Conservation (phyloP, 106 monocot genomes). For the Phalaenopsis equestris region DNA sequence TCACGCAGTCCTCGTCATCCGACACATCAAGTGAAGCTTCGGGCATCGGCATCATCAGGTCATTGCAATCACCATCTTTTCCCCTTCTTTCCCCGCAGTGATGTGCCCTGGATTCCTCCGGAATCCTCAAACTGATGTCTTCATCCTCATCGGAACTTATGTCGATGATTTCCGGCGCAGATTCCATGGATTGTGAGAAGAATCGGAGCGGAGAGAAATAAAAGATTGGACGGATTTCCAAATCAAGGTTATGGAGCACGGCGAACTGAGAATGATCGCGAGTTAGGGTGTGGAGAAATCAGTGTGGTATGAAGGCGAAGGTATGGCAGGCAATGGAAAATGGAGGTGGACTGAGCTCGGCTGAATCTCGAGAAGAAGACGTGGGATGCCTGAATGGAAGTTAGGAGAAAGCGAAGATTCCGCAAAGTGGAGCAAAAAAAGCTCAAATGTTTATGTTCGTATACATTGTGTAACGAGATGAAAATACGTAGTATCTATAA, state of each 20-base stretch:
- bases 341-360: too few relatives aligned
- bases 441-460: too few relatives aligned
- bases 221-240: background rate
- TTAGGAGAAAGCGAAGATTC: too few relatives aligned
- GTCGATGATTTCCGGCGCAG: background rate
- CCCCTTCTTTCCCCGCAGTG: background rate
- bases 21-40: background rate
- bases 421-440: too few relatives aligned
- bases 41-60: background rate
- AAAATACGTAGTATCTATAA: too few relatives aligned
- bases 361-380: too few relatives aligned
- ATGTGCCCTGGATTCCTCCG: background rate
- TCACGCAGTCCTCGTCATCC: conserved; percentile 6
- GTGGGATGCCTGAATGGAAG: too few relatives aligned
- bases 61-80: background rate
- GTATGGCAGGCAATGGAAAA: too few relatives aligned
- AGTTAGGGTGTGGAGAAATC: background rate
- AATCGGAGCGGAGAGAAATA: background rate
- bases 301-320: too few relatives aligned
- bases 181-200: background rate
- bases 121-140: background rate
- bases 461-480: too few relatives aligned
- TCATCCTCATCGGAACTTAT: conserved; percentile 8
- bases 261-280: background rate
- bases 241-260: background rate